Conservation (phyloP, 2,329 filamentous ascomycete genomes). For the Penicillium fuscoglaucum region DNA sequence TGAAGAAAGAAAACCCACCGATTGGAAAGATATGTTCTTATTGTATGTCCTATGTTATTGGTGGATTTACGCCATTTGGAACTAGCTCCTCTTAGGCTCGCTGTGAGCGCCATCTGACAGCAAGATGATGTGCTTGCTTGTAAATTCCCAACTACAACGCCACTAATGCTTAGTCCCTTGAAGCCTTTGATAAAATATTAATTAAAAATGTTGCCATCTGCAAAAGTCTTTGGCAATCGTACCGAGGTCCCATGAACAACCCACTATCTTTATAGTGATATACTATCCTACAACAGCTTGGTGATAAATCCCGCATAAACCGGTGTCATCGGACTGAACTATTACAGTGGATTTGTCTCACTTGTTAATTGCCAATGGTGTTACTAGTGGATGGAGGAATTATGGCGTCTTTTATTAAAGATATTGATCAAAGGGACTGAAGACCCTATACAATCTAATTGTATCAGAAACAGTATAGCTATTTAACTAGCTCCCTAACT, state of each 20-base stretch:
- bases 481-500: not conserved
- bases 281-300: not conserved
- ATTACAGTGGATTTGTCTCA: not conserved
- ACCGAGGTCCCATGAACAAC: not conserved
- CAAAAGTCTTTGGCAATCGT: not conserved
- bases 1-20: not conserved
- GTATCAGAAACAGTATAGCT: not conserved
- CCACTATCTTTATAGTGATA: not conserved
- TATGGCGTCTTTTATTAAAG: not conserved
- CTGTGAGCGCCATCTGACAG: not conserved
- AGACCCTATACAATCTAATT: not conserved
- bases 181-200: not conserved
- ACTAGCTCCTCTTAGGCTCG: not conserved
- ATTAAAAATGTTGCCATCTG: constrained; percentile 6
- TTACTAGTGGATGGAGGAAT: not conserved
- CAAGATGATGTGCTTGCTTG: constrained; percentile 2
- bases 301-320: not conserved
- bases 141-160: not conserved
- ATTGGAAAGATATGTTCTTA: not conserved
- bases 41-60: not conserved
- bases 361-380: not conserved
- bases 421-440: not conserved
- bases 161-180: not conserved
- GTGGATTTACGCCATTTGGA: not conserved
- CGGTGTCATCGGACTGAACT: not conserved